Evolutionary conservation across 305 asterid species (phyloP).

Genomic region (Petunia hybrid): DNA sequence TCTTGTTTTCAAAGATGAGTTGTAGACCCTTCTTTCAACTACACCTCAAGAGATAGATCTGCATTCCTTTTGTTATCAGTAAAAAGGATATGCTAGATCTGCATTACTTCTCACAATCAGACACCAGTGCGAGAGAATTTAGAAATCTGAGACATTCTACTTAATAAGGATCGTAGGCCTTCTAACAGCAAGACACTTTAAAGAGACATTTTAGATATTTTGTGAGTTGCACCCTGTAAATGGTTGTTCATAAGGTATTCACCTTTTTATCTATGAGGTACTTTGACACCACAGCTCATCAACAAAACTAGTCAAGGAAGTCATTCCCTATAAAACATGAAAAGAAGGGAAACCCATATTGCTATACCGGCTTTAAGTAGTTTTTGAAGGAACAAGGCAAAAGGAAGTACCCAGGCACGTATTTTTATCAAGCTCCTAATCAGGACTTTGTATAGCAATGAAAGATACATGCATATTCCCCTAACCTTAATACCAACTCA

Average conservation of each 20-base stretch:
- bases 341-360: not conserved
- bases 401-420: not conserved
- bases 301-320: not conserved
- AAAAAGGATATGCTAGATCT: not conserved
- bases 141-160: not conserved
- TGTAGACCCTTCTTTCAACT: not conserved
- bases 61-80: not conserved
- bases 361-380: not conserved
- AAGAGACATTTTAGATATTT: not conserved
- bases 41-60: not conserved
- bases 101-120: not conserved
- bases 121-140: not conserved
- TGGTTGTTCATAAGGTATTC: not conserved
- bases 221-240: not conserved
- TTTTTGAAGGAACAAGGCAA: not conserved
- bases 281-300: not conserved
- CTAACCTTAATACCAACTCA: not conserved
- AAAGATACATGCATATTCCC: not conserved
- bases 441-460: not conserved
- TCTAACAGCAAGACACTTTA: not conserved
- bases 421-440: not conserved
- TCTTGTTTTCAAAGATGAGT: too few species aligned
- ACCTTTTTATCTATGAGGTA: not conserved
- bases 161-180: not conserved
- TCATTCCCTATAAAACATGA: not conserved